Evolutionary conservation across 345 rosid species (phyloP).

Genomic region (Citrus hindsii): DNA sequence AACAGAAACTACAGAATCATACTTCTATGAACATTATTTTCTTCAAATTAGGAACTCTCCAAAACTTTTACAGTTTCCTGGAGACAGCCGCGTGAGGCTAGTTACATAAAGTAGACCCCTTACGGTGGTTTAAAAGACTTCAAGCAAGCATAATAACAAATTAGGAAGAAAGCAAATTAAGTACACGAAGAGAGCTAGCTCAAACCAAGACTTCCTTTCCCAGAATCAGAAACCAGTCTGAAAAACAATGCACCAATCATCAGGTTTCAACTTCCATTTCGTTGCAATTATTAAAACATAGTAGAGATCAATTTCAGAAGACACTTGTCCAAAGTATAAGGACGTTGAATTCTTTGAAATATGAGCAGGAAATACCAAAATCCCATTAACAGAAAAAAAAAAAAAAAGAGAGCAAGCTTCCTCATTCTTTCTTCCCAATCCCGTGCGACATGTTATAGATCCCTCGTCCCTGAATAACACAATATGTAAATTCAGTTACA

Average conservation of each 20-base stretch:
- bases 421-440: conserved; percentile 79
- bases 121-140: too few species aligned
- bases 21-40: too few species aligned
- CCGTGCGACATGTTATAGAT: conserved; percentile 86
- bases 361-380: background rate
- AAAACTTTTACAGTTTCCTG: too few species aligned
- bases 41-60: too few species aligned
- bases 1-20: too few species aligned
- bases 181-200: background rate
- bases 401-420: conserved; percentile 12
- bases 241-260: background rate
- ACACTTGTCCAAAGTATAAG: conserved; percentile 11
- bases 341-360: conserved; percentile 11
- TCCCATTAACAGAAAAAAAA: too few species aligned
- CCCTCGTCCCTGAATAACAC: conserved; percentile 64
- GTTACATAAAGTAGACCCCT: too few species aligned
- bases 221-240: background rate
- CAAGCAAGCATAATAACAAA: background rate
- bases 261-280: conserved; percentile 5
- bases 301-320: conserved; percentile 11
- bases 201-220: background rate
- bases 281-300: conserved; percentile 33
- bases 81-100: too few species aligned
- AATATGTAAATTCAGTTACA: background rate
- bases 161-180: background rate